Conservation (phyloP, 371 early-diverging fungal genomes). For the Syncephalis fuscata region DNA sequence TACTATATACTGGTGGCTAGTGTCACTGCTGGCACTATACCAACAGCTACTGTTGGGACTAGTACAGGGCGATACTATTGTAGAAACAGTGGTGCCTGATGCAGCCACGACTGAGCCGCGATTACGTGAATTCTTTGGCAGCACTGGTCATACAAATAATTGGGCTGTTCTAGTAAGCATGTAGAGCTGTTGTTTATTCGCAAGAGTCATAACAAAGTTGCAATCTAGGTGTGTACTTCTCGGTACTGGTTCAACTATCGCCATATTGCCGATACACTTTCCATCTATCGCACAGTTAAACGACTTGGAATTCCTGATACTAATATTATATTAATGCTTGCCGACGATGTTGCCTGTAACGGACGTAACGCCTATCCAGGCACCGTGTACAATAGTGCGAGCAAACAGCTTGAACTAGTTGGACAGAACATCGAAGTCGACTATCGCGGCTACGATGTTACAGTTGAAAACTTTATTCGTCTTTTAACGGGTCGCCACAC, state of each 20-base stretch:
- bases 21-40: no score
- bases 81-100: no score
- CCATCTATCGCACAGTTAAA: conserved; percentile 95
- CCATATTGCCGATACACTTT: conserved; percentile 89
- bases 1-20: no score
- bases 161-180: conserved; percentile 79
- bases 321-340: conserved; percentile 93
- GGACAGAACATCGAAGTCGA: conserved; percentile 93
- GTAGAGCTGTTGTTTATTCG: background rate
- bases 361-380: conserved; percentile 83
- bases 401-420: conserved; percentile 66
- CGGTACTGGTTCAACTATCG: conserved; percentile 96
- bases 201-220: background rate
- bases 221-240: conserved; percentile 77
- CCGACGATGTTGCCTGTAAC: conserved; percentile 95
- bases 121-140: no score
- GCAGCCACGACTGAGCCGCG: no score
- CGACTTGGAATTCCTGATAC: conserved; percentile 94
- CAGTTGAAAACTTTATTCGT: conserved; percentile 92
- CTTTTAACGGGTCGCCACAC: conserved; percentile 74
- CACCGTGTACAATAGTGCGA: conserved; percentile 81
- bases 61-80: no score
- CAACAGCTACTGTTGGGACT: no score
- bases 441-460: conserved; percentile 95
- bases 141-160: conserved; percentile 67